Base-by-base conservation (phyloP, 768 basidiomycete genomes). In the Agaricus blazei region DNA sequence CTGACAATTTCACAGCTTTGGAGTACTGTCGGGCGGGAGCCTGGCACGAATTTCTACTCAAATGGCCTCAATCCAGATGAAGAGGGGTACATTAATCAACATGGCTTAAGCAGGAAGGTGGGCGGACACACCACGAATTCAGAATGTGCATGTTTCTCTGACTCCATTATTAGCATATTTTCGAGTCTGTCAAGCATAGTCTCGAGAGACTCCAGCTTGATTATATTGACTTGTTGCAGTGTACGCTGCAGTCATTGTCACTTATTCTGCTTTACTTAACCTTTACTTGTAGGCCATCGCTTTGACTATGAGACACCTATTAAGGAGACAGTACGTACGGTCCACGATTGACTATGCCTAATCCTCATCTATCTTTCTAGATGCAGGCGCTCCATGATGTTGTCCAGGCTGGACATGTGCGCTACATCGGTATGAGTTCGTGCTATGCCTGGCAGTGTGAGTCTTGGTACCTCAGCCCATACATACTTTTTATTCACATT, bases 191-290 rank as follows among this genome's bases (percentile, higher is more conserved):
- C 37, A 83, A 84, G 62, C 69, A 71, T 14, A 82, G 81, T 44
- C 67, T 91, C 56, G 68, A 85, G 63, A 77, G 88, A 14, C 74
- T 92, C 2, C 84, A 89, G 44, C 66, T 88, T 27, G 89, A 91
- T 50, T 88, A 90, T 59, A 75, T 92, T 62, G 90, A 91, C 62
- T 68, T 90, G 1, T 68, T 90, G 8, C 88, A 90, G 71, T 87
- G 85, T 76, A 61, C 58, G 74, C 55, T 19, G 1, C 19, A 19
- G 19, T 19, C 19, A 19, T 19, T 19, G 19, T 19, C 19, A 19
- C 19, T 19, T 40, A 23, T 9, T 54, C 4, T 40, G 9, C 27
- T 29, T 45, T 26, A 9, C 15, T 11, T 19, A 12, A 36, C 19
- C 4, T 34, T 12, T 23, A 24, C 23, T 5, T 34, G 34, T 41